Base-by-base conservation (phyloP, 2,329 filamentous ascomycete genomes). In the Dothideomycetes sp. region DNA sequence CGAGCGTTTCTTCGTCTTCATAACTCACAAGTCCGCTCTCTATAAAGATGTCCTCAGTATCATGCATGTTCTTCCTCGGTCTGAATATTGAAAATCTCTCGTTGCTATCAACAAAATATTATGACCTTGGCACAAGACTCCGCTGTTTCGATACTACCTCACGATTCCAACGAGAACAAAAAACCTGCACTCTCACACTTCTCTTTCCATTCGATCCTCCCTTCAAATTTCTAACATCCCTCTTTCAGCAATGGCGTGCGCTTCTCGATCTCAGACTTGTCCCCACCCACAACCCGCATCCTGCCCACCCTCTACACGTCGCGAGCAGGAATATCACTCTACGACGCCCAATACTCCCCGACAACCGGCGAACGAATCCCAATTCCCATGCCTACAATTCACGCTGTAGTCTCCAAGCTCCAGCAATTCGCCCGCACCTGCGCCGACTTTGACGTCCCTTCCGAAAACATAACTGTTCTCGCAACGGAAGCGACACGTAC, bases 401-500 rank as follows among this genome's bases (percentile, higher is more conserved):
- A 60, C 1, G 61, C 69, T n/a, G 84, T 94, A 9, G 63, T 84
- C 4, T 61, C 70, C 22, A 75, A 77, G 2, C 63, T 94, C 9
- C 64, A 73, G 16, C 76, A 77, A 19, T 94, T 94, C 65, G 76
- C 76, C 44, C 66, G 65, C 18, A 81, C 83, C 37, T 89, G 86
- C 43, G 55, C 69, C 40, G 73, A 79, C 42, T 85, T 84, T 53
- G 68, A 69, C 14, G 84, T 94, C 0, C 75, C 75, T 0, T 55
- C 67, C 1, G 19, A 41, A n/a, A 78, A 87, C 47, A 74, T 89
- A 44, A 73, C 75, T 15, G 74, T 94, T 8, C 75, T 95, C 31
- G 88, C 87, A 15, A 95, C 88, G 0, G 88, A 94, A 59, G 88
- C 88, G 3, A 91, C 88, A 57, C 77, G 88, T 33, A 84, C 78